Percentiles rank a stretch among this genome's conserved stretches.
Conservation (phyloP, 2,329 filamentous ascomycete species). For the Lasiodiplodia citricola region DNA sequence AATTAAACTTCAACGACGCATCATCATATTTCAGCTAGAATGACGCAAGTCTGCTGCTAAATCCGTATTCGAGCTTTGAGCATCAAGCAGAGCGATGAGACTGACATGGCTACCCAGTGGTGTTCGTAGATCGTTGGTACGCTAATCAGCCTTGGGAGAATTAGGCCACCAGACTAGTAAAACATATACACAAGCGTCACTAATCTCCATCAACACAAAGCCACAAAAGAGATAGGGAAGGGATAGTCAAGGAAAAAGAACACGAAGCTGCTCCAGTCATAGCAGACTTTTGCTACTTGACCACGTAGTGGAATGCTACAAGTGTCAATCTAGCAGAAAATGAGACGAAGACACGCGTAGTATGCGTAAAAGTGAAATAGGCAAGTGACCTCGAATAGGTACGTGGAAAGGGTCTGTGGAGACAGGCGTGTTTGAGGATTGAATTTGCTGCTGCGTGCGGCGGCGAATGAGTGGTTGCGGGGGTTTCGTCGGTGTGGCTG, state of each 20-base stretch:
- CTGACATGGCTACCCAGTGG: no score
- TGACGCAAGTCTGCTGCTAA: no score
- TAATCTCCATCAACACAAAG: neutral
- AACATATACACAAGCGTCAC: neutral
- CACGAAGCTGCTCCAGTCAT: neutral
- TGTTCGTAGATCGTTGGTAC: neutral
- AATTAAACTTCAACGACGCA: no score
- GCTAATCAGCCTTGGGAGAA: neutral
- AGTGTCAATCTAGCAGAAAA: neutral
- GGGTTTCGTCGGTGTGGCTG: neutral
- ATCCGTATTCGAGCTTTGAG: no score
- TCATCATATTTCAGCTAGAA: no score
- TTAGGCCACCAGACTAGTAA: neutral
- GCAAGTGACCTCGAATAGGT: neutral
- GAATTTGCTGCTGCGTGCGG: neutral
- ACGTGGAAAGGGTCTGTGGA: neutral
- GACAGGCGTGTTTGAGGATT: neutral
- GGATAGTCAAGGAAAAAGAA: neutral
- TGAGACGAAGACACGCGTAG: neutral
- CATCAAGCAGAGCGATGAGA: no score
- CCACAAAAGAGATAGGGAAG: neutral
- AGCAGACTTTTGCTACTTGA: neutral
- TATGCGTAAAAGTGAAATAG: neutral
- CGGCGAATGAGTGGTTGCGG: neutral
- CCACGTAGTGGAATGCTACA: neutral